Percentiles rank a stretch among this genome's conserved stretches.
phyloP scores from a whole-genome alignment of 352 stramenopile genomes.

The Globisporangium spinosum region DNA sequence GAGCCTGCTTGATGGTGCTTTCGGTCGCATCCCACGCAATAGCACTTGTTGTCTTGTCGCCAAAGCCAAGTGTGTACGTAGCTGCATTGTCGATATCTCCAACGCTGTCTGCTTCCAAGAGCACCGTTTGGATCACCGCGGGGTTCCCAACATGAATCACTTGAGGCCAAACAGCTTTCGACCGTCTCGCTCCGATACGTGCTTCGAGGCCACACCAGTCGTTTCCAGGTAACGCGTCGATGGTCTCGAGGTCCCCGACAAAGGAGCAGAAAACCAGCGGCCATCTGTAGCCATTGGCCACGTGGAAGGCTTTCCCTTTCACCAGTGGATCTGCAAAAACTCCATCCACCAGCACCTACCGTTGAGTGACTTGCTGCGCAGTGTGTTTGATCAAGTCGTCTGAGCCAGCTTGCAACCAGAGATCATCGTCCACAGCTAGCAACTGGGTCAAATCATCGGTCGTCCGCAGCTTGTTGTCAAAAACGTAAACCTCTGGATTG shows the following conservation, averaged over 20 bases:
- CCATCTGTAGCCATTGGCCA: slow-evolving; percentile 52
- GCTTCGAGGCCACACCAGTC: slow-evolving; percentile 55
- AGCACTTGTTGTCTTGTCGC: slow-evolving; percentile 29
- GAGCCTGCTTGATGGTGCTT: slow-evolving; percentile 30
- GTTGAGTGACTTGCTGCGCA: slow-evolving; percentile 22
- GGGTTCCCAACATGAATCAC: slow-evolving; percentile 54
- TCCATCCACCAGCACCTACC: slow-evolving; percentile 47
- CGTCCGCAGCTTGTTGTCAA: slow-evolving; percentile 62
- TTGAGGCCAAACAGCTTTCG: slow-evolving; percentile 34
- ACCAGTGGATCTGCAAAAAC: slow-evolving; percentile 42
- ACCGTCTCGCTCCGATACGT: slow-evolving; percentile 41
- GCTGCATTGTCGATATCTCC: slow-evolving; percentile 26
- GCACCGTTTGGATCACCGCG: slow-evolving; percentile 45
- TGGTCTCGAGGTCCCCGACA: slow-evolving; percentile 41
- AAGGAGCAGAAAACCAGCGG: slow-evolving; percentile 71
- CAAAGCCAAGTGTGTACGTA: slow-evolving; percentile 53
- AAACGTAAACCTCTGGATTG: slow-evolving; percentile 38
- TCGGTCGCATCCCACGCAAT: slow-evolving; percentile 41
- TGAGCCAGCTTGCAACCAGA: slow-evolving; percentile 48
- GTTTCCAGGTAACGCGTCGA: slow-evolving; percentile 55
- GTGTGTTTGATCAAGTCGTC: slow-evolving; percentile 51
- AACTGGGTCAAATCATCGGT: slow-evolving; percentile 46
- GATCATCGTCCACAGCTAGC: slow-evolving; percentile 32
- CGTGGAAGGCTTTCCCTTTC: slow-evolving; percentile 29
- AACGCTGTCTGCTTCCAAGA: slow-evolving; percentile 35